Conservation (phyloP, 805 yeast genomes). For the Candida tallmaniae region DNA sequence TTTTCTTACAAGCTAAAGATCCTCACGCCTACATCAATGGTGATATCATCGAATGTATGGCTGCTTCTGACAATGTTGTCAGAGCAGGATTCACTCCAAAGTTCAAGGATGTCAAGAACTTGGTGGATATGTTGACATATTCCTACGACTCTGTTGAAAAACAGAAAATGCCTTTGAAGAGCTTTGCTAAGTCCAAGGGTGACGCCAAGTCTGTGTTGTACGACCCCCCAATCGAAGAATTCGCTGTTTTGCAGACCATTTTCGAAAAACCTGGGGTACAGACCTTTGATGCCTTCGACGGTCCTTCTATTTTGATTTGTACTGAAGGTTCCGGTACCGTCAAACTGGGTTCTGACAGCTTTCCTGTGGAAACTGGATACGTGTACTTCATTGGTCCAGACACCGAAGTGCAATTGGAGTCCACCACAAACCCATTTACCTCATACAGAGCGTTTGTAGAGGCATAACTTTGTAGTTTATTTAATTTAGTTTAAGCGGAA, state of each 20-base stretch:
- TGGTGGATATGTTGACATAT: constrained; percentile 89
- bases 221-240: constrained; percentile 97
- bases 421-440: constrained; percentile 48
- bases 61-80: constrained; percentile 96
- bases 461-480: too few species aligned
- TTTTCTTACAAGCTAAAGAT: constrained; percentile 93
- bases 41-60: constrained; percentile 99
- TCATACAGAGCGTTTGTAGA: constrained; percentile 90
- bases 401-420: constrained; percentile 55
- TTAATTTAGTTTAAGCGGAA: too few species aligned
- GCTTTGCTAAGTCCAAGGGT: constrained; percentile 59
- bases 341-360: constrained; percentile 28
- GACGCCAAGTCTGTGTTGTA: constrained; percentile 62
- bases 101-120: constrained; percentile 88
- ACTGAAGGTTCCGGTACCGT: constrained; percentile 75
- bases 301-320: constrained; percentile 84
- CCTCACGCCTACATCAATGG: constrained; percentile 98
- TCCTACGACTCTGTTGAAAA: constrained; percentile 84
- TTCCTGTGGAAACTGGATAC: constrained; percentile 58
- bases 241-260: constrained; percentile 82
- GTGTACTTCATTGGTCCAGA: constrained; percentile 84
- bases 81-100: constrained; percentile 99
- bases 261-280: constrained; percentile 47
- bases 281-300: constrained; percentile 57
- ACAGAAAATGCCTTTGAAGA: constrained; percentile 77